Conservation (phyloP, 768 basidiomycete genomes). For the Favolaschia claudopus region DNA sequence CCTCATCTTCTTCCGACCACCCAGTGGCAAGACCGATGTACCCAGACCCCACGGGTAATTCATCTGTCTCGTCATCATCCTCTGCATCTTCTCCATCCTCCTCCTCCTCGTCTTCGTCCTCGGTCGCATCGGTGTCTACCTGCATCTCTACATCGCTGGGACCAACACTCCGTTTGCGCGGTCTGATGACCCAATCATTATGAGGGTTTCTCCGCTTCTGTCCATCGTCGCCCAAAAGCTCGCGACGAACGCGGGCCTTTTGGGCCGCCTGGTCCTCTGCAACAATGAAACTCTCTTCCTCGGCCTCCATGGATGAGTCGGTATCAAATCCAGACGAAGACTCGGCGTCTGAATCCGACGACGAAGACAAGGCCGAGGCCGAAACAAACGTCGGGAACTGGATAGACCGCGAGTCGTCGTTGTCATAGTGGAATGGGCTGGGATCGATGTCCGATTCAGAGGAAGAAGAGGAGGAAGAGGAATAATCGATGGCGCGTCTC, state of each 20-base stretch:
- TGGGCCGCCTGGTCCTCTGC: slow-evolving; percentile 50
- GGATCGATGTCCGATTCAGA: slow-evolving; percentile 47
- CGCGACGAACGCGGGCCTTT: slow-evolving; percentile 65
- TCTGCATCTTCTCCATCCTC: slow-evolving; percentile 52
- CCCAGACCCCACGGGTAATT: slow-evolving; percentile 39
- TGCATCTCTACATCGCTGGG: slow-evolving; percentile 71
- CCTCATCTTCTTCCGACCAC: slow-evolving; percentile 85
- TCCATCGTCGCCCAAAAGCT: slow-evolving; percentile 62
- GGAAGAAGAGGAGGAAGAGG: slow-evolving; percentile 39
- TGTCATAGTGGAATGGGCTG: slow-evolving; percentile 38
- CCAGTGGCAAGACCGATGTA: slow-evolving; percentile 76
- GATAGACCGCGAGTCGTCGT: slow-evolving; percentile 42
- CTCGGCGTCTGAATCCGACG: slow-evolving; percentile 50
- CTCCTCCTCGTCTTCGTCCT: slow-evolving; percentile 68
- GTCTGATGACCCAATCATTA: slow-evolving; percentile 73
- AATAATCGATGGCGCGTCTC: slow-evolving; percentile 40
- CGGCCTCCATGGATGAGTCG: slow-evolving; percentile 64
- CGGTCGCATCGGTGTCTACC: slow-evolving; percentile 61
- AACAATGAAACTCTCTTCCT: slow-evolving; percentile 68
- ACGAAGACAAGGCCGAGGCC: slow-evolving; percentile 63
- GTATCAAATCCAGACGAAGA: slow-evolving; percentile 54
- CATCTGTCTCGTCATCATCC: slow-evolving; percentile 58
- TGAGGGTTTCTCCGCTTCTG: slow-evolving; percentile 48
- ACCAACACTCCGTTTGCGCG: slow-evolving; percentile 75
- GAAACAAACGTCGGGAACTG: slow-evolving; percentile 75